Evolutionary conservation across 148 eudicot species (phyloP).

Genomic region (Drosera capensis): DNA sequence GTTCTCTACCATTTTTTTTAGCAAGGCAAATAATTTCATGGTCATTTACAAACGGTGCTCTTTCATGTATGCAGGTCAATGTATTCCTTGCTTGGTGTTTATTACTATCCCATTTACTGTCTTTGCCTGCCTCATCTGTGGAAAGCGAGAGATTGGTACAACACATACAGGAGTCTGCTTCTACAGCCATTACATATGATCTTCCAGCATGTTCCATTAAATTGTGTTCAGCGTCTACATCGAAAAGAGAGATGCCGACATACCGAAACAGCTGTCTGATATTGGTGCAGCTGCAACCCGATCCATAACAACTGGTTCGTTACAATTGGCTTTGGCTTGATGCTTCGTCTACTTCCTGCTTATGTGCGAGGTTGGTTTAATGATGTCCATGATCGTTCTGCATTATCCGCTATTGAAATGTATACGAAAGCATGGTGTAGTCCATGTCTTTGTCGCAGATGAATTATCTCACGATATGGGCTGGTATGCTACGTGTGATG

Average conservation of each 20-base stretch:
- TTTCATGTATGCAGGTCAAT: constrained; percentile 51
- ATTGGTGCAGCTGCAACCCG: constrained; percentile 55
- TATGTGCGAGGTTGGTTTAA: constrained; percentile 88
- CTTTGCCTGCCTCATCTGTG: constrained; percentile 62
- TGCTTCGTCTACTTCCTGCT: constrained; percentile 88
- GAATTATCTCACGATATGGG: constrained; percentile 92
- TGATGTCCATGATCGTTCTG: constrained; percentile 75
- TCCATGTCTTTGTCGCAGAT: constrained; percentile 63
- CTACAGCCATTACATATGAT: constrained; percentile 65
- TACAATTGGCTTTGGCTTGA: constrained; percentile 49
- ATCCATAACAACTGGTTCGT: constrained; percentile 56
- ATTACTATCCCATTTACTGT: constrained; percentile 45
- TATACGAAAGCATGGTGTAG: constrained; percentile 88
- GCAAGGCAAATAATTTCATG: neutral
- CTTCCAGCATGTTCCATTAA: constrained; percentile 92
- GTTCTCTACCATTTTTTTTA: neutral
- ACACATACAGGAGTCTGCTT: constrained; percentile 55
- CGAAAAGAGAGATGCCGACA: constrained; percentile 49
- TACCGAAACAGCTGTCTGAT: constrained; percentile 39
- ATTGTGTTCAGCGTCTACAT: constrained; percentile 21
- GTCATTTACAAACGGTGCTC: constrained; percentile 1
- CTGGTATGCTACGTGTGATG: too few relatives aligned
- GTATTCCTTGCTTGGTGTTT: constrained; percentile 78
- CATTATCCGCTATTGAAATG: constrained; percentile 57
- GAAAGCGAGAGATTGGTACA: constrained; percentile 72